phyloP scores from a whole-genome alignment of 164 flowering plant genomes.

The Santalum album region DNA sequence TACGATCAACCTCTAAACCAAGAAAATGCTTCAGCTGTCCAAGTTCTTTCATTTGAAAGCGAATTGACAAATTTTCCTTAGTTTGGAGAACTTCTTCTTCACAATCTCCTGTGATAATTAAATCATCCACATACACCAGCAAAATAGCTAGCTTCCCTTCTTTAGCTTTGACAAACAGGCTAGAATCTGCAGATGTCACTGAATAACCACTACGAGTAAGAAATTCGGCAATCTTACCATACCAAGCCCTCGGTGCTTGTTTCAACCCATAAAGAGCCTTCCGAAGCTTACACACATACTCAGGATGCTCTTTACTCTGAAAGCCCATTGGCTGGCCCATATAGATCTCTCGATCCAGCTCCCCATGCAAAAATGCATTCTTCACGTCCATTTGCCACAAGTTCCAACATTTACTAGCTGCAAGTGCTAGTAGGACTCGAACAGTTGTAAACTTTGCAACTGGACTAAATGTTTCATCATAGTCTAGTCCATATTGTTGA shows the following conservation, averaged over 20 bases:
- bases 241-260: not conserved
- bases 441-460: too few species aligned
- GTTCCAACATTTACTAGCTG: not conserved
- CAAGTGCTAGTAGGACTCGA: not conserved
- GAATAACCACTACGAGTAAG: constrained; percentile 1
- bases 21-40: too few species aligned
- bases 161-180: not conserved
- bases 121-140: not conserved
- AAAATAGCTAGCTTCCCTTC: constrained; percentile 3
- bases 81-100: not conserved
- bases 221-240: constrained; percentile 4
- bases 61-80: not conserved
- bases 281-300: constrained; percentile 1
- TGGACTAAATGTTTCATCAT: too few species aligned
- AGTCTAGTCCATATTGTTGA: too few species aligned
- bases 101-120: constrained; percentile 2
- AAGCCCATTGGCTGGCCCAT: not conserved
- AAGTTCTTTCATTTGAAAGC: not conserved
- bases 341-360: not conserved
- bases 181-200: not conserved
- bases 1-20: not conserved
- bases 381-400: not conserved
- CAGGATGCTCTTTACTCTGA: not conserved
- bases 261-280: constrained; percentile 2
- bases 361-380: too few species aligned